These are phyloP conservation scores for Helenozyma rhizophorensis DNA, from an alignment of 805 yeast species.

Conservation along the genomic window DNA sequence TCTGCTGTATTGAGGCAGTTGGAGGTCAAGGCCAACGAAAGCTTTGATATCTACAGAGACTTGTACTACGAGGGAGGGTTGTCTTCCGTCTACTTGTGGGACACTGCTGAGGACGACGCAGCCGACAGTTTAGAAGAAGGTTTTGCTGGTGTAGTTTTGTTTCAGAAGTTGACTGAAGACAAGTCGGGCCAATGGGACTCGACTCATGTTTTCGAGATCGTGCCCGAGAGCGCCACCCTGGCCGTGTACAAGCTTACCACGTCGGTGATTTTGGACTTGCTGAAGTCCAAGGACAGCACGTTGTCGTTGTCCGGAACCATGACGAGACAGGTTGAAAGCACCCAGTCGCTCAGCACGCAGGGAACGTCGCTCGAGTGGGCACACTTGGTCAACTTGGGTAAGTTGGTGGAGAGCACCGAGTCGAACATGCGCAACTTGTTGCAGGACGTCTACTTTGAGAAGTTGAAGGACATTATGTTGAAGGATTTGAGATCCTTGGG, in stretches of 20 bases:
- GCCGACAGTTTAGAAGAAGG: conserved; percentile 41
- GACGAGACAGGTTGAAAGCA: conserved; percentile 75
- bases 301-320: conserved; percentile 69
- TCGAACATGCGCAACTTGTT: conserved; percentile 78
- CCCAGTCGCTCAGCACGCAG: conserved; percentile 35
- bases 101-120: conserved; percentile 54
- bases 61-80: conserved; percentile 85
- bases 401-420: conserved; percentile 83
- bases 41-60: conserved; percentile 90
- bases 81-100: conserved; percentile 90
- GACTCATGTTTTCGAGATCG: conserved; percentile 85
- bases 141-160: conserved; percentile 87
- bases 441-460: conserved; percentile 93
- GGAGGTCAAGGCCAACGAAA: conserved; percentile 80
- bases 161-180: conserved; percentile 63
- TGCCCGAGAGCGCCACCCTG: conserved; percentile 33
- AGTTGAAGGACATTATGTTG: conserved; percentile 77
- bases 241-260: conserved; percentile 72
- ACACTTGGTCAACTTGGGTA: conserved; percentile 85
- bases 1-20: conserved; percentile 60
- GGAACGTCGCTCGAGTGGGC: conserved; percentile 45
- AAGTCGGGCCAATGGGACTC: conserved; percentile 78
- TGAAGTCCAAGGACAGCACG: conserved; percentile 13
- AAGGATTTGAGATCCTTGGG: conserved; percentile 40
- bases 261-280: conserved; percentile 76